Conservation (phyloP, 768 basidiomycete species). For the Suillus hirtellus region DNA sequence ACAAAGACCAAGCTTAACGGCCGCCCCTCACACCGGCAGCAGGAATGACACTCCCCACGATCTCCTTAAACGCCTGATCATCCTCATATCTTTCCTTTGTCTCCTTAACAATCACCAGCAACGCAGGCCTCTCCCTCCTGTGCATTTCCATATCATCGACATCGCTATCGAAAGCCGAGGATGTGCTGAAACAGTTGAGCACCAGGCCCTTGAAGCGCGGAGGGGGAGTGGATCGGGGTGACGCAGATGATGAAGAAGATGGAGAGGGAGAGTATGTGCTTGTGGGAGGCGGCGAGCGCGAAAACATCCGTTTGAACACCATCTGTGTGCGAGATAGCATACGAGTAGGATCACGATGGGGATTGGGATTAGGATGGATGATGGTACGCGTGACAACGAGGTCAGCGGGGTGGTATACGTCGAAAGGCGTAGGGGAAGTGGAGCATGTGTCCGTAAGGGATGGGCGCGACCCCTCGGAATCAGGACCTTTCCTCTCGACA, state of each 20-base stretch:
- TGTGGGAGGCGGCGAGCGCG: slow-evolving; percentile 26
- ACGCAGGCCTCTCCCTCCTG: no score
- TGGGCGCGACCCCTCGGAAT: background rate
- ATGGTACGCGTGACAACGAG: slow-evolving; percentile 37
- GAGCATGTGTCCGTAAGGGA: background rate
- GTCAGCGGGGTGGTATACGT: slow-evolving; percentile 31
- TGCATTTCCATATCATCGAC: no score
- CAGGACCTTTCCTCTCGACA: slow-evolving; percentile 10
- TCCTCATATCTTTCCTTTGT: slow-evolving; percentile 36
- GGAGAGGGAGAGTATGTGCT: slow-evolving; percentile 24
- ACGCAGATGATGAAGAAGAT: slow-evolving; percentile 10
- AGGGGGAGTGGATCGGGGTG: slow-evolving; percentile 6
- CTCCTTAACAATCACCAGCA: slow-evolving; percentile 28
- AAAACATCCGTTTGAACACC: background rate
- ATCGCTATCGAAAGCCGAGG: no score
- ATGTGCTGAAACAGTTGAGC: background rate
- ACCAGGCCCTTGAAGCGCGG: slow-evolving; percentile 25
- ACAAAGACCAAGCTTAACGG: background rate
- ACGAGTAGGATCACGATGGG: background rate
- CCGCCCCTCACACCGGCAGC: slow-evolving; percentile 17
- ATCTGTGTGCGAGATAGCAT: background rate
- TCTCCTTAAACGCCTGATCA: slow-evolving; percentile 34
- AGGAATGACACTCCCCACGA: slow-evolving; percentile 29
- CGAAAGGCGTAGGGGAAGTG: slow-evolving; percentile 14
- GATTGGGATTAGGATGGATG: slow-evolving; percentile 31